Conservation (phyloP, 2,329 filamentous ascomycete genomes). For the Rhynchosporium agropyri region DNA sequence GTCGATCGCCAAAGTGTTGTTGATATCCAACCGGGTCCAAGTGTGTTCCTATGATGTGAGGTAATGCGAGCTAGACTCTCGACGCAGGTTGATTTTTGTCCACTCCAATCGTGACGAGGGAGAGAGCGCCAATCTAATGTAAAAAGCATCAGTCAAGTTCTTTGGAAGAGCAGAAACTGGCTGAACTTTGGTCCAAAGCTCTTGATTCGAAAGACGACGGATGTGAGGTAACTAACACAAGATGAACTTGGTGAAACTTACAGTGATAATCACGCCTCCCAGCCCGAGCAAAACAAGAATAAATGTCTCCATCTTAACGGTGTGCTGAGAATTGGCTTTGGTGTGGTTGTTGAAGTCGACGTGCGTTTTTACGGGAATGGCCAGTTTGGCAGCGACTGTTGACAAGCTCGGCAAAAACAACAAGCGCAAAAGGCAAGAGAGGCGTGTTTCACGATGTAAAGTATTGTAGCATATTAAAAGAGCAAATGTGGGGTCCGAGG, state of each 20-base stretch:
- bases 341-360: background rate
- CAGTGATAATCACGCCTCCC: constrained; percentile 9
- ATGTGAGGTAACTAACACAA: background rate
- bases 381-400: background rate
- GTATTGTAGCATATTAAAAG: background rate
- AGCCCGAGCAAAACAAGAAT: constrained; percentile 9
- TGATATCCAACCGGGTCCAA: background rate
- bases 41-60: background rate
- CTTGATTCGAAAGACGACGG: background rate
- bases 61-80: background rate
- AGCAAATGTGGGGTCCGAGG: background rate
- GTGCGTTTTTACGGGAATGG: background rate
- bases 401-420: background rate
- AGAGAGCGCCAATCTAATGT: constrained; percentile 6
- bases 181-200: background rate
- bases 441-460: background rate
- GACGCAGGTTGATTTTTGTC: background rate
- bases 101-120: constrained; percentile 8
- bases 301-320: constrained; percentile 12
- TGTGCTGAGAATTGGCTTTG: background rate
- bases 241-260: constrained; percentile 1
- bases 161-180: too few species aligned
- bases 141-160: background rate
- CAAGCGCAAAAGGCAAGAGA: background rate
- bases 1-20: too few species aligned